phyloP scores from a whole-genome alignment of 2,329 filamentous ascomycete genomes.

The Neofusicoccum sp. region DNA sequence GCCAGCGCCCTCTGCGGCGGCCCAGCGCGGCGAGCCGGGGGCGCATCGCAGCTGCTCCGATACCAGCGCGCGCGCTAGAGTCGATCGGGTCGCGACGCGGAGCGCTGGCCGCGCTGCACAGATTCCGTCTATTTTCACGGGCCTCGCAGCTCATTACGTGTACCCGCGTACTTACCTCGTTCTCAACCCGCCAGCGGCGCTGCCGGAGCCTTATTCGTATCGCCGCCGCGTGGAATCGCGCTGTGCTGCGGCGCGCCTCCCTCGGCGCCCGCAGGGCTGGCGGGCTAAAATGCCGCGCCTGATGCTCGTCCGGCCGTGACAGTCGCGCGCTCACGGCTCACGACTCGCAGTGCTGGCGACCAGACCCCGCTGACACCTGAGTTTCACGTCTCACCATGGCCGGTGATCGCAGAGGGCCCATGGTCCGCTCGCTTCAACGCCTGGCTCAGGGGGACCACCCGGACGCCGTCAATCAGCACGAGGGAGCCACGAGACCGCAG shows the following conservation, averaged over 20 bases:
- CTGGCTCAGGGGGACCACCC: constrained; percentile 13
- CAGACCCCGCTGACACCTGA: constrained; percentile 1
- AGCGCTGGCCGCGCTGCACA: constrained; percentile 6
- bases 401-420: not conserved
- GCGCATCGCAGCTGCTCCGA: not conserved
- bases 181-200: not conserved
- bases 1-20: not conserved
- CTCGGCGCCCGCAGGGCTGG: constrained; percentile 8
- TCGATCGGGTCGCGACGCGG: constrained; percentile 5
- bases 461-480: not conserved
- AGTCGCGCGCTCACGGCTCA: constrained; percentile 10
- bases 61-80: constrained; percentile 4
- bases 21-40: not conserved
- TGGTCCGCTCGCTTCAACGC: not conserved
- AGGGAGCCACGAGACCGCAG: constrained; percentile 12
- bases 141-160: constrained; percentile 15
- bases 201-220: constrained; percentile 2
- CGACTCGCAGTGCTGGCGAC: constrained; percentile 1
- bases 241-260: not conserved
- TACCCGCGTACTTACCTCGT: not conserved
- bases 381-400: constrained; percentile 13
- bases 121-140: constrained; percentile 15
- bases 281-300: constrained; percentile 13
- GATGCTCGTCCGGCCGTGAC: constrained; percentile 4
- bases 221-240: not conserved